Base-by-base conservation (phyloP, 2,329 filamentous ascomycete species). In the Xylaria digitata region DNA sequence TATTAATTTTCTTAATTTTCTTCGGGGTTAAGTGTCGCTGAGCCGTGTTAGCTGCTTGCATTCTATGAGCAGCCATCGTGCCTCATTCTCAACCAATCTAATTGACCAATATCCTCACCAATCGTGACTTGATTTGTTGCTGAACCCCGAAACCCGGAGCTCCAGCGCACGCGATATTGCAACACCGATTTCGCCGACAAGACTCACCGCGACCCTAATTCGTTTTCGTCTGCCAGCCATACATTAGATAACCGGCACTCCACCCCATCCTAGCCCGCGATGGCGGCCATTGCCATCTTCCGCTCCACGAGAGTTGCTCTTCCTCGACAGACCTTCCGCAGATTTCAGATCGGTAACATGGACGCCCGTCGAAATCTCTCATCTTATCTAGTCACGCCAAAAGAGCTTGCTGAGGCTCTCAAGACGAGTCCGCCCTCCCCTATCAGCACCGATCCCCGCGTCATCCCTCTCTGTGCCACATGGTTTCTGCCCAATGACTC, bases 401-500 rank as follows among this genome's bases (percentile, higher is more conserved):
- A 89, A 68, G 91, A 97, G 80, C 89, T 98, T 64, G 82, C 90
- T 76, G 87, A 91, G 71, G 94, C 94, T 58, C 86, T 99, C 58
- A 90, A 91, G 80, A 91, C 91, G 81, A 96, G 95, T 79, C 87
- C 93, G 3, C 87, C 91, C 13, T 92, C 90, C 60, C 89, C 90
- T 69, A 92, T 95, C 74, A 93, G 92, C 67, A 91, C 92, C 49
- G 89, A 93, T 13, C 92, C 95, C 0, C 90, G 92, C 72, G 90
- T 96, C 49, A 89, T 99, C 61, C 92, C 96, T 2, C 86, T 99
- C 48, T 97, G 94, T 80, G 96, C 94, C 53, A 87, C 93, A 26
- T 99, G 96, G 96, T 99, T 97, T 77, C 87, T 99, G 70, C 96
- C 96, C 70, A 98, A 97, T 79, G 95, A 97, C 73, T 88, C 88